Percentiles rank a stretch among this genome's conserved stretches.
phyloP scores from a whole-genome alignment of 2,329 filamentous ascomycete species.

The Saccharata proteae region DNA sequence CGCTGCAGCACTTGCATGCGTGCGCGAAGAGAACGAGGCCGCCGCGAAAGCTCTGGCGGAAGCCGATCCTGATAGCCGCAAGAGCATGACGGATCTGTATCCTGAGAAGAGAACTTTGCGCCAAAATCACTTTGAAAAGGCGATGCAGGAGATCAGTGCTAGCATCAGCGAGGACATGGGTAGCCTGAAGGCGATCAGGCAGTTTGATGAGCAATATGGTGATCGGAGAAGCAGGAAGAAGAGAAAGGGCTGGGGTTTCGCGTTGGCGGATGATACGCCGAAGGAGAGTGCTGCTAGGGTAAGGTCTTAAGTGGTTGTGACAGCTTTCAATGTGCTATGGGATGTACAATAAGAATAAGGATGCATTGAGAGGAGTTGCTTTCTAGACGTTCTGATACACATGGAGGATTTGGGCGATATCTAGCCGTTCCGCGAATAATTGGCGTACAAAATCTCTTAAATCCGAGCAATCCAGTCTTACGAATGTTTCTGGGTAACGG shows the following conservation, averaged over 20 bases:
- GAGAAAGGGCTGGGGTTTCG: constrained; percentile 43
- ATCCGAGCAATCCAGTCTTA: no score
- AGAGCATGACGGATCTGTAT: constrained; percentile 11
- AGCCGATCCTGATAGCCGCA: constrained; percentile 18
- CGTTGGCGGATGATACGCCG: constrained; percentile 15
- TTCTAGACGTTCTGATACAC: no score
- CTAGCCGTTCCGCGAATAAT: no score
- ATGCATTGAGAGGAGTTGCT: no score
- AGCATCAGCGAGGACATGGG: constrained; percentile 92
- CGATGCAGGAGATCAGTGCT: constrained; percentile 77
- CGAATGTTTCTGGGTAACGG: no score
- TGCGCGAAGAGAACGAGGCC: constrained; percentile 56
- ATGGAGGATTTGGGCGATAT: no score
- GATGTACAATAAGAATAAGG: no score
- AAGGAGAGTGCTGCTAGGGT: constrained; percentile 22
- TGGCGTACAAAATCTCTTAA: no score
- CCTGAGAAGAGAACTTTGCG: constrained; percentile 46
- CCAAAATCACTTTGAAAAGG: constrained; percentile 67
- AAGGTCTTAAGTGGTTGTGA: constrained; percentile 12
- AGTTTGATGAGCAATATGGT: constrained; percentile 93
- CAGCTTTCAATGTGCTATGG: no score
- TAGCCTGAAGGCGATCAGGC: constrained; percentile 71
- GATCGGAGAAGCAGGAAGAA: constrained; percentile 59
- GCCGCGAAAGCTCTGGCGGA: constrained; percentile 13
- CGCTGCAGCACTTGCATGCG: constrained; percentile 65